These are phyloP conservation scores for Carpinus fangiana DNA, from an alignment of 306 rosid genomes.

Conservation along the genomic window DNA sequence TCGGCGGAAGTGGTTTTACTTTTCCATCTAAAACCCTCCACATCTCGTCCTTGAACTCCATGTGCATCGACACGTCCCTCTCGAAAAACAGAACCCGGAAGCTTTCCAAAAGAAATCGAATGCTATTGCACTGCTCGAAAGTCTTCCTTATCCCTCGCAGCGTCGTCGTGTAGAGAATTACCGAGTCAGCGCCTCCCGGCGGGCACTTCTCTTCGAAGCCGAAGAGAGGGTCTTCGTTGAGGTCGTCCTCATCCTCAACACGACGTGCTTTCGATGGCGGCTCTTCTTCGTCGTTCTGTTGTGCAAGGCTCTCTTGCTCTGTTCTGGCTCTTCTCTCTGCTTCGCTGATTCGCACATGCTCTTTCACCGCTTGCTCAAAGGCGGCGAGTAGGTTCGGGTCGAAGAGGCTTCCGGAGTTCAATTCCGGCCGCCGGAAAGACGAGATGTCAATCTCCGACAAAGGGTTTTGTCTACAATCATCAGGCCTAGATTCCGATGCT, in stretches of 20 bases:
- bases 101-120: conserved; percentile 73
- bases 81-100: conserved; percentile 64
- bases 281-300: conserved; percentile 2
- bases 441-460: conserved; percentile 44
- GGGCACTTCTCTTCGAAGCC: conserved; percentile 65
- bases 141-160: conserved; percentile 79
- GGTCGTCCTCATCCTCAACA: conserved; percentile 13
- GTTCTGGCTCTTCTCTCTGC: conserved; percentile 40
- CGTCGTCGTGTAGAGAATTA: conserved; percentile 78
- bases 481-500: conserved; percentile 15
- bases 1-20: conserved; percentile 57
- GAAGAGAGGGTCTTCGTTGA: conserved; percentile 35
- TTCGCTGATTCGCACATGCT: conserved; percentile 43
- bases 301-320: background rate
- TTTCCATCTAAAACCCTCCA: conserved; percentile 49
- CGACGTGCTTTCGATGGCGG: conserved; percentile 25
- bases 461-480: conserved; percentile 20
- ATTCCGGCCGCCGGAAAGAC: conserved; percentile 68
- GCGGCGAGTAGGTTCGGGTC: conserved; percentile 76
- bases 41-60: conserved; percentile 67
- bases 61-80: conserved; percentile 83
- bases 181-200: conserved; percentile 61
- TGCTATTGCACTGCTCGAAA: conserved; percentile 73
- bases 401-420: conserved; percentile 74
- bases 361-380: conserved; percentile 58